Conservation (phyloP, 768 basidiomycete genomes). For the Cystofilobasidium macerans region DNA sequence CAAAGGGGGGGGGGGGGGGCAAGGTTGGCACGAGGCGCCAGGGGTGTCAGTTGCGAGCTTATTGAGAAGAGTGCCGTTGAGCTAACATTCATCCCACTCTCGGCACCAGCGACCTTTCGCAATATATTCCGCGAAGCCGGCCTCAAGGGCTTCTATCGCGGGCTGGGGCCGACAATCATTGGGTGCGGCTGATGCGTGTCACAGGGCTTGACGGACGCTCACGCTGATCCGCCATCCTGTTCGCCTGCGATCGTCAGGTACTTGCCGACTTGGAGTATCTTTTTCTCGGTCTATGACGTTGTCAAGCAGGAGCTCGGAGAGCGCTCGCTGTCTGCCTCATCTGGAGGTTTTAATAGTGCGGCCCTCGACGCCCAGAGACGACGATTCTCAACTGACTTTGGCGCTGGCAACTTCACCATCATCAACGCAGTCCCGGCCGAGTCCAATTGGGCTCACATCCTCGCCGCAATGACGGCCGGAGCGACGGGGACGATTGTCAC, state of each 20-base stretch:
- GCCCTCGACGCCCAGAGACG: no score
- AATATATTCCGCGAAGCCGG: conserved; percentile 57
- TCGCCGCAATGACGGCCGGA: conserved; percentile 92
- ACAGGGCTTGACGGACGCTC: not conserved
- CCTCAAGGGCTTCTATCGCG: conserved; percentile 81
- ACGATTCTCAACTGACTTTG: no score
- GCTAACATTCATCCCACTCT: not conserved
- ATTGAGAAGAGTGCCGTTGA: no score
- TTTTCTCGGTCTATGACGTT: conserved; percentile 93
- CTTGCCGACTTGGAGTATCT: conserved; percentile 97
- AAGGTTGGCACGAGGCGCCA: no score
- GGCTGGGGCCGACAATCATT: conserved; percentile 89
- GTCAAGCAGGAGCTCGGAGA: conserved; percentile 77
- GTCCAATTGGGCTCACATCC: conserved; percentile 49
- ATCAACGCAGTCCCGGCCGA: not conserved
- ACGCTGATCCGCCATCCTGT: not conserved
- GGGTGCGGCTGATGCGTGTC: no score
- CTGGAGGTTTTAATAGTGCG: conserved; percentile 6
- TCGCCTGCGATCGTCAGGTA: conserved; percentile 46
- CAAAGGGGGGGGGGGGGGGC: no score
- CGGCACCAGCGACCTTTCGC: conserved; percentile 45
- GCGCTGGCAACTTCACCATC: no score
- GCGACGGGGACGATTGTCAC: conserved; percentile 86
- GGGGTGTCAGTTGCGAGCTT: no score
- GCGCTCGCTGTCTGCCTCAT: conserved; percentile 41